Evolutionary conservation across 306 rosid genomes (phyloP), one percentile per base, ranked within the genome.

Genomic region (Casuarina equisetifolia): DNA sequence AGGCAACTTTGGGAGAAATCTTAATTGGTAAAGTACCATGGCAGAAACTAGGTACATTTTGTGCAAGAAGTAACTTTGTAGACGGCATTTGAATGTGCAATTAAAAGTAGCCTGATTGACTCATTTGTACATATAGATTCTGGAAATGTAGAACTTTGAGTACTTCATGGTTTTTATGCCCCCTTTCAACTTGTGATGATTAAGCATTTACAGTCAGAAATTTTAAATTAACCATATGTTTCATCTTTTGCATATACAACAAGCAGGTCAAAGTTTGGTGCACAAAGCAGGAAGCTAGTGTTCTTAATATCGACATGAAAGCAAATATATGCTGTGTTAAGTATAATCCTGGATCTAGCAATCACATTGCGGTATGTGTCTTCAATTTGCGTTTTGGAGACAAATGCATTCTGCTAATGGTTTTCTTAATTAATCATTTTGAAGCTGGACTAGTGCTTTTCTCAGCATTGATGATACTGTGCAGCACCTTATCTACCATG

Each of bases 291-390:
- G 97, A 95, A 84, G 84, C 93, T 73, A 95, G 97, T 46, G 99
- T 90, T 77, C 84, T 88, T 44, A 90, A 95, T 78, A 95, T 92
- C 81, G 99, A 95, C 83, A 92, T 95, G 97, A 92, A 95, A 91
- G 99, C 99, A 32, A 95, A 95, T 89, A 95, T 95, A 82, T 95
- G 99, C 74, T 92, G 97, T 55, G 99, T 95, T 74, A 92, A 95
- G 81, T 95, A 91, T 84, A 95, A 95, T 84, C 99, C 99, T 81
- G 97, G 99, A 84, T 92, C 97, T 5, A 84, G 97, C 83, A 78
- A 92, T 89, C 80, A 84, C 80, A 91, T 95, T 80, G 97, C 97
- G 50, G 99, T 95, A 91, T 75, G 90, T 61, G 42, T 80, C 80
- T 82, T 85, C 74, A 72, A 19, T 78, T 51, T 19, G 36, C 61